Percentiles rank a stretch among this genome's conserved stretches.
Conservation (phyloP, 176 grass and related monocot species). For the Tuctoria greenei region DNA sequence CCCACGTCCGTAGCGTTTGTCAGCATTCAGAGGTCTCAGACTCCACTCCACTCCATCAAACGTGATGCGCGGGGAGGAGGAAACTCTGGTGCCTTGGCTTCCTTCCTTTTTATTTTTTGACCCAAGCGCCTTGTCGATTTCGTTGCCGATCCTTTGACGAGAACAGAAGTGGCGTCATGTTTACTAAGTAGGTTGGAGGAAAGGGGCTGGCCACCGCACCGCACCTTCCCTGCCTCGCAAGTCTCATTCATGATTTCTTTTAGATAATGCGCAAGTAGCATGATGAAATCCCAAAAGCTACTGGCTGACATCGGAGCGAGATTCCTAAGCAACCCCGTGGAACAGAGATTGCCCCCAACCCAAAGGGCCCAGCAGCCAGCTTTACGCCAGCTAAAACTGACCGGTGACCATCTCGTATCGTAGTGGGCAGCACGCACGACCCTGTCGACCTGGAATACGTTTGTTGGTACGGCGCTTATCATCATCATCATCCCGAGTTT, state of each 20-base stretch:
- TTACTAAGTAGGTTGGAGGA: slow-evolving; percentile 25
- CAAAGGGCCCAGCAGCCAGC: not conserved
- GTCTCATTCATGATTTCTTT: no score
- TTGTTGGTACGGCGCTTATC: no score
- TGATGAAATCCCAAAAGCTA: not conserved
- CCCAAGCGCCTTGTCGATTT: not conserved
- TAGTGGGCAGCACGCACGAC: slow-evolving; percentile 4
- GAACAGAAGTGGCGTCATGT: not conserved
- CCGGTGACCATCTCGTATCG: not conserved
- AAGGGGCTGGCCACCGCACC: slow-evolving; percentile 9
- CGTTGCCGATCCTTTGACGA: not conserved
- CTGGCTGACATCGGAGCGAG: not conserved
- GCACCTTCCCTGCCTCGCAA: not conserved
- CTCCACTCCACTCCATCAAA: not conserved
- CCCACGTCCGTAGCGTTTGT: slow-evolving; percentile 14
- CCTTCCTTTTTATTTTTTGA: not conserved
- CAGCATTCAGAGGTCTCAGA: not conserved
- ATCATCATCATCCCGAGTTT: no score
- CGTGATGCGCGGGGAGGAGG: not conserved
- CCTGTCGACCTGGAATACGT: not conserved
- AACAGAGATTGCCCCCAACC: not conserved
- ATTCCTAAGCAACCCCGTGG: not conserved
- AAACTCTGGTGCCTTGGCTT: not conserved
- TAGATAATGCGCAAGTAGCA: no score
- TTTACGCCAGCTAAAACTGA: not conserved